Percentiles rank a stretch among this genome's conserved stretches.
Conservation (phyloP, 2,329 filamentous ascomycete species). For the Penicillium palitans region DNA sequence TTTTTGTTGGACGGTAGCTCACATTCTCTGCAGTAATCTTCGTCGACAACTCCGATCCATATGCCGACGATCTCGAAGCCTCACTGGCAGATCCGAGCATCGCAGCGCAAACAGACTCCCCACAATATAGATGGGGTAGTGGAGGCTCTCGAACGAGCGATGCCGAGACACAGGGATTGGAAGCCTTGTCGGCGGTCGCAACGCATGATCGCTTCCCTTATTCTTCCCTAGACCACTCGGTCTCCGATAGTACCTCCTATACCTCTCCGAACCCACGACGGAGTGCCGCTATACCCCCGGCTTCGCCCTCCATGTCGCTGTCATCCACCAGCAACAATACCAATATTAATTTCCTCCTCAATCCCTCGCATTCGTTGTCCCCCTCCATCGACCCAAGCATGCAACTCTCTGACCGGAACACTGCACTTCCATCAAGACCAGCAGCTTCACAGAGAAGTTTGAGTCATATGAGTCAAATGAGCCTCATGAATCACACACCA, state of each 20-base stretch:
- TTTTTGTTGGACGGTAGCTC: slow-evolving; percentile 2
- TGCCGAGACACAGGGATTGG: slow-evolving; percentile 52
- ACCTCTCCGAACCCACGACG: slow-evolving; percentile 37
- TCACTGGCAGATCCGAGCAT: slow-evolving; percentile 35
- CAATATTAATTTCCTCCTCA: slow-evolving; percentile 59
- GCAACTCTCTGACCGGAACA: slow-evolving; percentile 32
- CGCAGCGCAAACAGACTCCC: slow-evolving; percentile 30
- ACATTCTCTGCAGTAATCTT: slow-evolving; percentile 53
- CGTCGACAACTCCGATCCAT: slow-evolving; percentile 62
- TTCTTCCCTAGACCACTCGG: slow-evolving; percentile 30
- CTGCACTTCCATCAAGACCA: slow-evolving; percentile 32
- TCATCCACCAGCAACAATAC: slow-evolving; percentile 40
- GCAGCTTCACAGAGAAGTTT: slow-evolving; percentile 21
- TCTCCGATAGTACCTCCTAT: slow-evolving; percentile 30
- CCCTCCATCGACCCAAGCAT: slow-evolving; percentile 48
- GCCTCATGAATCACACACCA: slow-evolving; percentile 21
- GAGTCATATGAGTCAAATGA: slow-evolving; percentile 19
- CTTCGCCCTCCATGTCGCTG: slow-evolving; percentile 48
- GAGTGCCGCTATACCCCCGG: slow-evolving; percentile 32
- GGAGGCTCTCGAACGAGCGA: slow-evolving; percentile 31
- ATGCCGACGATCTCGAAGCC: slow-evolving; percentile 53
- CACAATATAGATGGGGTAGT: slow-evolving; percentile 36
- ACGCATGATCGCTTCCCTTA: slow-evolving; percentile 42
- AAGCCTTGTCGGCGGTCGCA: slow-evolving; percentile 56
- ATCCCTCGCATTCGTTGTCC: slow-evolving; percentile 47